Evolutionary conservation across 768 basidiomycete species (phyloP).

Genomic region (Boletus vinaceobasis): DNA sequence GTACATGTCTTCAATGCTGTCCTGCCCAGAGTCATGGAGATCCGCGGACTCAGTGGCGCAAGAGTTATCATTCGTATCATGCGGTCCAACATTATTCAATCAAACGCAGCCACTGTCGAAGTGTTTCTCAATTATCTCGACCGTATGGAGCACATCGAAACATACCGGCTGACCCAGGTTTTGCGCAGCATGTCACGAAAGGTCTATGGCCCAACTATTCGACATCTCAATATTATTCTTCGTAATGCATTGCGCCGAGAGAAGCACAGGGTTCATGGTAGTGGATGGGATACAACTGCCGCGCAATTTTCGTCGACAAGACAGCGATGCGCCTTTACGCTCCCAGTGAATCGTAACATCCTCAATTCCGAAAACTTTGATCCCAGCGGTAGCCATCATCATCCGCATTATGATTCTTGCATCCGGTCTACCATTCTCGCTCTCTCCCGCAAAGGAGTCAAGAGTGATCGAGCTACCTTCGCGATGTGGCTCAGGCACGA

Average conservation of each 20-base stretch:
- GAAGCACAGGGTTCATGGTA: slow-evolving; percentile 41
- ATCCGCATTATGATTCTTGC: slow-evolving; percentile 29
- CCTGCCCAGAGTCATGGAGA: slow-evolving; percentile 46
- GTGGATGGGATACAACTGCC: slow-evolving; percentile 46
- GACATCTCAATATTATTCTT: slow-evolving; percentile 56
- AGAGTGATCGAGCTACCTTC: slow-evolving; percentile 54
- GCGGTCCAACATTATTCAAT: slow-evolving; percentile 45
- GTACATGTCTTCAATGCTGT: slow-evolving; percentile 60
- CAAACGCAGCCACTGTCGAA: slow-evolving; percentile 53
- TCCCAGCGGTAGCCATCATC: slow-evolving; percentile 44
- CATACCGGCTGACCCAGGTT: slow-evolving; percentile 45
- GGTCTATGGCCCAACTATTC: slow-evolving; percentile 45
- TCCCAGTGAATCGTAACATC: slow-evolving; percentile 11
- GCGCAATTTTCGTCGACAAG: slow-evolving; percentile 37
- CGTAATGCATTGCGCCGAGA: slow-evolving; percentile 51
- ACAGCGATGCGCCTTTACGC: slow-evolving; percentile 10
- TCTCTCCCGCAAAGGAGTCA: slow-evolving; percentile 45
- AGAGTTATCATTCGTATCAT: slow-evolving; percentile 52
- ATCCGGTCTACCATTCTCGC: slow-evolving; percentile 44
- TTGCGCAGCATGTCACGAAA: slow-evolving; percentile 45
- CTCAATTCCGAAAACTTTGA: slow-evolving; percentile 38
- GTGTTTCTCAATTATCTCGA: slow-evolving; percentile 54
- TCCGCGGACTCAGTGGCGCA: slow-evolving; percentile 48
- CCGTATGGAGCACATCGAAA: slow-evolving; percentile 39
- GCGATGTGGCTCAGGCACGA: slow-evolving; percentile 64